A percentile compares a stretch with the other conserved stretches of the same genome.
Evolutionary conservation across 306 rosid genomes (phyloP).

Genomic region (Chamaecrista fasciculata): DNA sequence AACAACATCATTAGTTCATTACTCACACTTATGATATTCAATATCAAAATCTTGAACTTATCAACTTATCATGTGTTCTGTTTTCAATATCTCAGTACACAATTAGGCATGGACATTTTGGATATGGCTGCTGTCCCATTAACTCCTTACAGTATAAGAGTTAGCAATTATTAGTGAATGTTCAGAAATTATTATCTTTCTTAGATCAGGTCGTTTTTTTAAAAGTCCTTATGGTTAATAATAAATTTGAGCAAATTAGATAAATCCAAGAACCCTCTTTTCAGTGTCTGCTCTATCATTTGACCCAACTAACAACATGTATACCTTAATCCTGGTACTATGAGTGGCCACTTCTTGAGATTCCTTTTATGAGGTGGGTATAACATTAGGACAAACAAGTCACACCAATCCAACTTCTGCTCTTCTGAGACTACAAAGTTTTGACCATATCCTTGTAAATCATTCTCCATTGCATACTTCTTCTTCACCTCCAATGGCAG

Average conservation of each 20-base stretch:
- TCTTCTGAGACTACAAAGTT: constrained; percentile 27
- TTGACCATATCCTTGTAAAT: constrained; percentile 34
- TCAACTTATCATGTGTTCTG: too few species aligned
- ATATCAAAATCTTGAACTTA: background rate
- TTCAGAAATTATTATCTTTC: too few species aligned
- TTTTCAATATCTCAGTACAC: background rate
- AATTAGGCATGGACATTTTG: background rate
- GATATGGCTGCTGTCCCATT: too few species aligned
- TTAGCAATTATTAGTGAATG: too few species aligned
- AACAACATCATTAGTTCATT: background rate
- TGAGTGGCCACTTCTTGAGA: constrained; percentile 29
- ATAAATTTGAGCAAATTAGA: too few species aligned
- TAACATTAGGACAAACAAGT: background rate
- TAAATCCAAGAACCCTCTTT: too few species aligned
- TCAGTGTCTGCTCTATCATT: too few species aligned
- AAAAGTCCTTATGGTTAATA: too few species aligned
- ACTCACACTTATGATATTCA: too few species aligned
- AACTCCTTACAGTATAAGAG: too few species aligned
- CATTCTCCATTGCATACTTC: constrained; percentile 28
- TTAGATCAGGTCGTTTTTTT: too few species aligned
- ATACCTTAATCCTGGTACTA: constrained; percentile 31
- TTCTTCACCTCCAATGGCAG: constrained; percentile 35
- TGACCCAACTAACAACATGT: background rate
- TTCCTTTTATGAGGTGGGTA: constrained; percentile 23
- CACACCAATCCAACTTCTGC: constrained; percentile 36